Evolutionary conservation across 306 rosid species (phyloP), one percentile per base, ranked within the genome.

Genomic region (Herpetospermum pedunculosum): DNA sequence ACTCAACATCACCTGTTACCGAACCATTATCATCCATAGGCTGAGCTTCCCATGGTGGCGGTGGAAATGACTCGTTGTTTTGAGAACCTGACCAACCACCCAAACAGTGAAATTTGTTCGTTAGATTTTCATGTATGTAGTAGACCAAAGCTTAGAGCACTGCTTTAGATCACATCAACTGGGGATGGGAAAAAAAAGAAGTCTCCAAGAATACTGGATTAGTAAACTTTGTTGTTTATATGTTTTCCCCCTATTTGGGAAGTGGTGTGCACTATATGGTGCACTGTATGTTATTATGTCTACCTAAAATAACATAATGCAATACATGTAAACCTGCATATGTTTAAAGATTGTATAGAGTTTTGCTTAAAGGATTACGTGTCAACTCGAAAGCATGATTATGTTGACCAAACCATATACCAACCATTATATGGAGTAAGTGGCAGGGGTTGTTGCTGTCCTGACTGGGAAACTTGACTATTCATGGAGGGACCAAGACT

Each of bases 11-110:
- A 74, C 82, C 81, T 26, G 84, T 81, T 18, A 83, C 85, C 15
- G 78, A 78, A 76, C 75, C 77, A 72, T 85, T 81, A 46, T 79
- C 85, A 34, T 82, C 88, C 12, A 80, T 50, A 34, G 91, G 72
- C 82, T 87, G 92, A 80, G 88, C 86, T 83, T 94, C 98, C 98
- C 98, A 91, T 0, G 98, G 98, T 28, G 98, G 98, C 2, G 90
- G 92, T 0, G 98, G 99, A 13, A 88, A 82, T 16, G 96, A 85
- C 62, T 87, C 95, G 54, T 80, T 67, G 74, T 75, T 81, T 81
- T 75, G 87, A 63, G 84, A 35, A 79, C 97, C 98, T 91, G 82
- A 74, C 67, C 76, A 76, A 78, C 52, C 82, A 76, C 6, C 63
- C 37, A 34, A 81, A 44, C 23, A 23, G 55, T 63, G 15, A 54